phyloP scores from a whole-genome alignment of 2,329 filamentous ascomycete species.

The Fusarium praegraminearum region DNA sequence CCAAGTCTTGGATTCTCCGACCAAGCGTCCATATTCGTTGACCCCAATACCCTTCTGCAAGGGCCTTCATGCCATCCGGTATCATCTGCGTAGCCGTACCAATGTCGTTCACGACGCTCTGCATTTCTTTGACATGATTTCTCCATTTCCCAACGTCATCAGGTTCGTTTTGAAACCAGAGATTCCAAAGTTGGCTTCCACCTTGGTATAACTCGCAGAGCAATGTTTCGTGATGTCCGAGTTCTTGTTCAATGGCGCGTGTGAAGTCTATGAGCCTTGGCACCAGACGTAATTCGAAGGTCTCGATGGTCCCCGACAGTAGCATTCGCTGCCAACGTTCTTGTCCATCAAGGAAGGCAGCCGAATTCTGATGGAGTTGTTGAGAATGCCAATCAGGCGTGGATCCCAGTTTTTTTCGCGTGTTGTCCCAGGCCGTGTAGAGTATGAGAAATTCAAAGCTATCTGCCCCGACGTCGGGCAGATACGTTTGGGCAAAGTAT shows the following conservation, averaged over 20 bases:
- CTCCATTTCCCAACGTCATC: conserved; percentile 20
- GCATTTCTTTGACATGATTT: conserved; percentile 1
- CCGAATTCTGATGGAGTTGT: neutral
- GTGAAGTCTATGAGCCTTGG: conserved; percentile 36
- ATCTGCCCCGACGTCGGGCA: neutral
- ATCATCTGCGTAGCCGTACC: neutral
- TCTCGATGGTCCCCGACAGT: neutral
- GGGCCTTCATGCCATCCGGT: conserved; percentile 1
- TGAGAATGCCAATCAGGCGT: conserved; percentile 21
- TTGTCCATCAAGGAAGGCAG: neutral
- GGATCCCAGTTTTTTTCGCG: neutral
- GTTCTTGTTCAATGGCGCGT: conserved; percentile 29
- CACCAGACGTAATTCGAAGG: conserved; percentile 30
- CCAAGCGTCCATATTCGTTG: conserved; percentile 20
- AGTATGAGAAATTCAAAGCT: conserved; percentile 1
- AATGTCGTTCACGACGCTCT: neutral
- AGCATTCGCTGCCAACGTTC: conserved; percentile 1
- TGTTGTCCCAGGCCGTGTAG: neutral
- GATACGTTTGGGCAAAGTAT: neutral
- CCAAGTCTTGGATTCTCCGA: conserved; percentile 24
- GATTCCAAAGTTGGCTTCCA: conserved; percentile 23
- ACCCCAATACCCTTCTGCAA: conserved; percentile 30
- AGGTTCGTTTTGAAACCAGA: conserved; percentile 14
- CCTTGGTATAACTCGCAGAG: conserved; percentile 43
- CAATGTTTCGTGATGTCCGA: conserved; percentile 36